A percentile compares a stretch with the other conserved stretches of the same genome.
These are phyloP conservation scores for Schwanniomyces vanrijiae DNA, from an alignment of 805 yeast genomes.

Conservation along the genomic window DNA sequence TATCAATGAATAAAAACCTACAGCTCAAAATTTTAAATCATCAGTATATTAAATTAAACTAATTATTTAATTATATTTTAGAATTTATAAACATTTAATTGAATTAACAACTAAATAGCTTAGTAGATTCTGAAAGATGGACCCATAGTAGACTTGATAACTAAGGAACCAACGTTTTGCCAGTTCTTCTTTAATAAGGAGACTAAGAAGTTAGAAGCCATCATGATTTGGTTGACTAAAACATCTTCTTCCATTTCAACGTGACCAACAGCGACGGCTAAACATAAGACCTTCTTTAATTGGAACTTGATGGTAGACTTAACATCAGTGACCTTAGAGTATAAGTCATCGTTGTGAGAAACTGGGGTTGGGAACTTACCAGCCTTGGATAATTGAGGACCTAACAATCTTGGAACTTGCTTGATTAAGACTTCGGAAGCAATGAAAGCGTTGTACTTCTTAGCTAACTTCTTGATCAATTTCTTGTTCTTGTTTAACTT, in stretches of 20 bases:
- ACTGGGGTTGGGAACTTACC: slow-evolving; percentile 99
- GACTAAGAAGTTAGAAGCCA: slow-evolving; percentile 98
- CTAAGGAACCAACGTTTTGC: slow-evolving; percentile 99
- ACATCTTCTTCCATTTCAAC: slow-evolving; percentile 98
- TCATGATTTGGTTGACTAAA: slow-evolving; percentile 95
- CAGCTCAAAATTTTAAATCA: neutral
- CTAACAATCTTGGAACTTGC: slow-evolving; percentile 99
- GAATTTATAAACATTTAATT: neutral
- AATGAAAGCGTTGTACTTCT: slow-evolving; percentile 99
- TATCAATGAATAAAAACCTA: neutral
- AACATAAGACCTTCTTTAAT: slow-evolving; percentile 98
- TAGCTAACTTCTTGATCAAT: slow-evolving; percentile 98
- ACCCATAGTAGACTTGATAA: slow-evolving; percentile 99
- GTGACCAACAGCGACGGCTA: slow-evolving; percentile 99
- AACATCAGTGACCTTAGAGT: slow-evolving; percentile 93
- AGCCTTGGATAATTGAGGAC: slow-evolving; percentile 99
- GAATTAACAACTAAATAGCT: slow-evolving; percentile 19
- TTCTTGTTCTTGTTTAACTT: slow-evolving; percentile 99
- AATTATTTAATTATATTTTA: neutral
- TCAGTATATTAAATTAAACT: slow-evolving; percentile 1
- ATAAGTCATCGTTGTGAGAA: slow-evolving; percentile 98
- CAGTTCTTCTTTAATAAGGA: slow-evolving; percentile 99
- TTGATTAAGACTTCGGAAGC: slow-evolving; percentile 99
- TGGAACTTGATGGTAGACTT: slow-evolving; percentile 99
- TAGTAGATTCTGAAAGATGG: slow-evolving; percentile 99